These are phyloP conservation scores for Aureobasidium sp. DNA, from an alignment of 2,329 filamentous ascomycete genomes.

Conservation along the genomic window DNA sequence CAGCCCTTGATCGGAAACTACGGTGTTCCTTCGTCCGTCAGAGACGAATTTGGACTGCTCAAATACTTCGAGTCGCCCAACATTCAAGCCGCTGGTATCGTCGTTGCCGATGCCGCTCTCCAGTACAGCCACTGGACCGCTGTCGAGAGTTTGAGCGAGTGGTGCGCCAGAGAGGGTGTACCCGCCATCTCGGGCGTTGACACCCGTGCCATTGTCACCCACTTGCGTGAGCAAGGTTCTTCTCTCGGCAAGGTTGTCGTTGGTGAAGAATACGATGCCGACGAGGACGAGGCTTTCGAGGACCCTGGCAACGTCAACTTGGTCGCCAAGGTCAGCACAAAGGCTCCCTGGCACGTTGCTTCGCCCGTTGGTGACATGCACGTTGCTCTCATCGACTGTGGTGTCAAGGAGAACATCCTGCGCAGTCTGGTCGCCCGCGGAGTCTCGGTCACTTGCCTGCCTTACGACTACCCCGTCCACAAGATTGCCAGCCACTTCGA, in stretches of 20 bases:
- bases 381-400: conserved; percentile 92
- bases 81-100: conserved; percentile 91
- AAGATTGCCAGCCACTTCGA: conserved; percentile 98
- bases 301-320: conserved; percentile 96
- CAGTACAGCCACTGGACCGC: conserved; percentile 99
- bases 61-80: conserved; percentile 98
- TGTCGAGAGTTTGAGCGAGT: conserved; percentile 84
- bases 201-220: conserved; percentile 92
- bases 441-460: conserved; percentile 88
- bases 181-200: conserved; percentile 96
- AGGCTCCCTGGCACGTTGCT: conserved; percentile 92
- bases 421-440: conserved; percentile 88
- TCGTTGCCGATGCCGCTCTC: conserved; percentile 88
- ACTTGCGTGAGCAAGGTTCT: conserved; percentile 91
- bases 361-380: conserved; percentile 78
- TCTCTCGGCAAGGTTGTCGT: conserved; percentile 91
- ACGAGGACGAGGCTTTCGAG: conserved; percentile 92
- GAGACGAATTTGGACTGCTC: conserved; percentile 82
- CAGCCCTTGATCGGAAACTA: conserved; percentile 98
- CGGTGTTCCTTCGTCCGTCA: conserved; percentile 78
- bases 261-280: conserved; percentile 96
- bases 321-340: conserved; percentile 93
- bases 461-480: conserved; percentile 95
- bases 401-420: conserved; percentile 99
- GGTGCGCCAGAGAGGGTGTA: conserved; percentile 94